Evolutionary conservation across 371 early-diverging fungal genomes (phyloP), one percentile per base, ranked within the genome.

Genomic region (Actinomucor elegans): DNA sequence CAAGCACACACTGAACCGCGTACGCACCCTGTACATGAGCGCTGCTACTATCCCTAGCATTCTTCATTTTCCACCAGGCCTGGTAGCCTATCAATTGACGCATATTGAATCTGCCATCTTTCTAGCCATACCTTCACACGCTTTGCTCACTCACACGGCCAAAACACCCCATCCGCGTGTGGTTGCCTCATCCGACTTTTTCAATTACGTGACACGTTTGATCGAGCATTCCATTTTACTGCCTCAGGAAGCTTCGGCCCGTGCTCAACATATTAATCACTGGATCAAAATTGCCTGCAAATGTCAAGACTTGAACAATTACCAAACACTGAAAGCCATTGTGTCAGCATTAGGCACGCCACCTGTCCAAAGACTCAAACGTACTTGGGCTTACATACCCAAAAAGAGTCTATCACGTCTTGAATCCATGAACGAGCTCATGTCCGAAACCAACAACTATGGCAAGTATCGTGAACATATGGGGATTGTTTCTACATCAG

Each of bases 331-430:
- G 5, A 87, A 89, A 53, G 93, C 88, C 4, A 80, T 92, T 32
- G 69, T 87, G 0, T 79, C 83, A 1, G 88, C 91, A 7, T 61
- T 91, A 1, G 82, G 79, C 2, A 89, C 90, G 0, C 90, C 91
- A 4, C 91, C 93, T 14, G 79, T 92, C 1, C 82, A 81, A 37
- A 80, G 93, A 14, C 59, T 92, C 17, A 87, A 86, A 37, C 73
- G 85, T 9, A 91, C 91, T 8, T 92, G 93, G 93, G 70, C 78
- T 11, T 79, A 81, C 50, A 80, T 92, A n/a, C 85, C 86, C 5
- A 80, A 85, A 44, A 89, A 88, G 64, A 81, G 79, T 35, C 57
- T 83, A 66, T 59, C 71, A n/a, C 72, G 69, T 29, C 61, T 92
- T 5, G 80, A 84, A n/a, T 52, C 77, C 5, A 61, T 88, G 27